phyloP scores from a whole-genome alignment of 2,329 filamentous ascomycete species.

The Bipolaris sorokiniana region DNA sequence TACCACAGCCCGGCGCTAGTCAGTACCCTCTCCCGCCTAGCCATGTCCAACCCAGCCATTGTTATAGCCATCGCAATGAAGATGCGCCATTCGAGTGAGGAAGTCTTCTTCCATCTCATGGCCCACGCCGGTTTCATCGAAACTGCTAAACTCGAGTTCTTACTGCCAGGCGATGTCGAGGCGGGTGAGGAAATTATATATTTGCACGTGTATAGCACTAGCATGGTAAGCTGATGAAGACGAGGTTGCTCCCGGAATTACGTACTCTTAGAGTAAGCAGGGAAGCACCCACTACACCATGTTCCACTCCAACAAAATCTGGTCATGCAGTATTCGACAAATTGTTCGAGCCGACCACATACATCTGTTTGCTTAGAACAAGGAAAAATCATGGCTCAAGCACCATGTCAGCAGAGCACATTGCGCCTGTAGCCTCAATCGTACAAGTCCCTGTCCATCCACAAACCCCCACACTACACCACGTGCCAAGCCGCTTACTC shows the following conservation, averaged over 20 bases:
- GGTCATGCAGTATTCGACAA: not conserved
- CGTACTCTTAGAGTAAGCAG: not conserved
- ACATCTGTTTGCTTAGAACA: no score
- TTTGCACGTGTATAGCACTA: conserved; percentile 29
- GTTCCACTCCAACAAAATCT: not conserved
- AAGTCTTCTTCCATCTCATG: conserved; percentile 67
- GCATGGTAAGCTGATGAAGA: not conserved
- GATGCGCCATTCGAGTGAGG: conserved; percentile 69
- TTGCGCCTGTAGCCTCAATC: no score
- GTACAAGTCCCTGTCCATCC: no score
- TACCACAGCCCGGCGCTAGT: conserved; percentile 64
- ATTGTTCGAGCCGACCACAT: no score
- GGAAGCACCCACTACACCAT: not conserved
- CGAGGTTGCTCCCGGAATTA: not conserved
- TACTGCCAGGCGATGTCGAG: conserved; percentile 38
- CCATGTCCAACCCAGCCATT: conserved; percentile 56
- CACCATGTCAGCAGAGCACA: no score
- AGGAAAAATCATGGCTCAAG: no score
- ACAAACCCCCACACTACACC: not conserved
- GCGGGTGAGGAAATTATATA: conserved; percentile 35
- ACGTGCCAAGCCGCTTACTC: conserved; percentile 1
- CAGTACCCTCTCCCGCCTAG: conserved; percentile 59
- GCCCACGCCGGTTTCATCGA: conserved; percentile 33
- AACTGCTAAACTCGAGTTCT: conserved; percentile 18
- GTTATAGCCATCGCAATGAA: conserved; percentile 69